Percentiles rank a stretch among this genome's conserved stretches.
Evolutionary conservation across 1,139 yeast species (phyloP).

Genomic region (Pichia sp.): DNA sequence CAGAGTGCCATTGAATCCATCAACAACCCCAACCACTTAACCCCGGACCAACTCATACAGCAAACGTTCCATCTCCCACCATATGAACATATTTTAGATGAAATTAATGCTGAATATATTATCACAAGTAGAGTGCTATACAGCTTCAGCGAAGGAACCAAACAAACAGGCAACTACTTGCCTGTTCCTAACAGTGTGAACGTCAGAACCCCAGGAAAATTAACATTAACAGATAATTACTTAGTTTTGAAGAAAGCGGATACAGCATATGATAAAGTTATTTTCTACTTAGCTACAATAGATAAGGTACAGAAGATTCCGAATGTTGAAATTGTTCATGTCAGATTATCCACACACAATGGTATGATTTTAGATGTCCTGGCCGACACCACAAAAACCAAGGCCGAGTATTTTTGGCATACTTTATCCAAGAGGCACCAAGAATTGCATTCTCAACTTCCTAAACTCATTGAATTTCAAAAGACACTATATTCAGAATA

Average conservation of each 20-base stretch:
- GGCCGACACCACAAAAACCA: slow-evolving; percentile 75
- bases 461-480: slow-evolving; percentile 62
- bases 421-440: slow-evolving; percentile 8
- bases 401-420: slow-evolving; percentile 68
- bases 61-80: slow-evolving; percentile 68
- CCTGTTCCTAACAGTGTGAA: slow-evolving; percentile 28
- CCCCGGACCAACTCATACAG: slow-evolving; percentile 71
- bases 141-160: slow-evolving; percentile 14
- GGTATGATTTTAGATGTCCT: slow-evolving; percentile 64
- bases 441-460: slow-evolving; percentile 38
- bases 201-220: slow-evolving; percentile 49
- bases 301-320: slow-evolving; percentile 87
- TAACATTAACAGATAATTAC: slow-evolving; percentile 72
- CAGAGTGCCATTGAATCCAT: slow-evolving; percentile 31
- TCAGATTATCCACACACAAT: slow-evolving; percentile 68
- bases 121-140: slow-evolving; percentile 15
- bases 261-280: slow-evolving; percentile 64
- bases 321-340: slow-evolving; percentile 73
- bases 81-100: slow-evolving; percentile 62
- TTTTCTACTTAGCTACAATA: slow-evolving; percentile 72
- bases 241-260: slow-evolving; percentile 70
- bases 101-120: slow-evolving; percentile 45
- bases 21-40: slow-evolving; percentile 36
- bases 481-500: slow-evolving; percentile 84
- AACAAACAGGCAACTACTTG: slow-evolving; percentile 11